phyloP scores from a whole-genome alignment of 441 rosid species.

The Rhodomyrtus psidioides region DNA sequence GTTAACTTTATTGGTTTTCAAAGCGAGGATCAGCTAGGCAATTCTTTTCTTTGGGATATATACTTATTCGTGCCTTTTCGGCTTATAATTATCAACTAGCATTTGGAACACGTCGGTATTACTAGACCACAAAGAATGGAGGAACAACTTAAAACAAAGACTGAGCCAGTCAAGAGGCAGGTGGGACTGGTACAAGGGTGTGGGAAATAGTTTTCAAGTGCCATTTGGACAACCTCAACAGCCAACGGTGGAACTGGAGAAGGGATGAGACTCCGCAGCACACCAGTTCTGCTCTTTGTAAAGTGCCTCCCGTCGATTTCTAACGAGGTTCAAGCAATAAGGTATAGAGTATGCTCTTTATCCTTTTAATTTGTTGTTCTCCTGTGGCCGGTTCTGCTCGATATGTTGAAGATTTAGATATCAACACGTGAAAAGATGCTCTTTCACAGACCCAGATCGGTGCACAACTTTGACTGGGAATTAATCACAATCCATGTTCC shows the following conservation, averaged over 20 bases:
- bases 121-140: neutral
- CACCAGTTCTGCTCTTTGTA: neutral
- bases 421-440: neutral
- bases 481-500: neutral
- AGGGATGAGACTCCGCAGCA: neutral
- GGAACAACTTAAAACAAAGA: neutral
- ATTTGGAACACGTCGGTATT: neutral
- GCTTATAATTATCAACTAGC: neutral
- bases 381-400: accelerated
- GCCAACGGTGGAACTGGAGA: neutral
- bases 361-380: neutral
- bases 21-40: neutral
- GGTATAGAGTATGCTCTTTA: neutral
- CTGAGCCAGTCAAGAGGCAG: neutral
- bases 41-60: neutral
- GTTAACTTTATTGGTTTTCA: neutral
- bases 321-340: neutral
- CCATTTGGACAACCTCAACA: neutral
- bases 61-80: neutral
- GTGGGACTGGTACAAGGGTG: neutral
- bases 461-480: neutral
- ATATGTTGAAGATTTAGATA: neutral
- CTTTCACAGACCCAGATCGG: neutral
- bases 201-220: neutral
- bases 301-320: neutral